Evolutionary conservation across 148 eudicot species (phyloP).

Genomic region (Chenopodium berlandieri): DNA sequence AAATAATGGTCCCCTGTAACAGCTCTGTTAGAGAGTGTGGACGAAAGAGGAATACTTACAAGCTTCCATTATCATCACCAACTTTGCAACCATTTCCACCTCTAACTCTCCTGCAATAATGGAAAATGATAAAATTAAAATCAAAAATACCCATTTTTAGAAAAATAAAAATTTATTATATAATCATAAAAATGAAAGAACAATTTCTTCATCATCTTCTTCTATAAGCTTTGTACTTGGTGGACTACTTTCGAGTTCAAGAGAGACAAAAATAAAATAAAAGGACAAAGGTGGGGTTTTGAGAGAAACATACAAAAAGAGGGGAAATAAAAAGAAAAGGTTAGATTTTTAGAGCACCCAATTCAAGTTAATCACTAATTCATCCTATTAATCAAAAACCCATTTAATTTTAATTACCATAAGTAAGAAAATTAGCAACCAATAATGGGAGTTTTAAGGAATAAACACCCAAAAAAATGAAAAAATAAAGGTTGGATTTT

Average conservation of each 20-base stretch:
- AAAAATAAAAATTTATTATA: neutral
- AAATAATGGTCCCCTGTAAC: slow-evolving; percentile 16
- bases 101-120: slow-evolving; percentile 83
- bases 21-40: slow-evolving; percentile 2
- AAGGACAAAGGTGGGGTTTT: slow-evolving; percentile 14
- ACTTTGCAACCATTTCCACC: slow-evolving; percentile 98
- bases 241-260: slow-evolving; percentile 11
- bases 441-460: neutral
- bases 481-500: neutral
- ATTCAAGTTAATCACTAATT: slow-evolving; percentile 1
- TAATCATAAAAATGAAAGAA: slow-evolving; percentile 11
- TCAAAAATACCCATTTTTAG: slow-evolving; percentile 16
- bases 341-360: neutral
- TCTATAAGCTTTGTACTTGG: neutral
- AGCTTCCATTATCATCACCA: slow-evolving; percentile 97
- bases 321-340: neutral
- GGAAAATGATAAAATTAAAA: neutral
- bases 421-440: neutral
- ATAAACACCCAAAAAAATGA: neutral
- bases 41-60: slow-evolving; percentile 53
- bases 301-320: neutral
- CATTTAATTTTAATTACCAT: neutral
- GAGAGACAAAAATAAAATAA: slow-evolving; percentile 9
- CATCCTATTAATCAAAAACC: neutral
- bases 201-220: neutral